phyloP scores from a whole-genome alignment of 805 yeast genomes.

The Candida odintsovae region DNA sequence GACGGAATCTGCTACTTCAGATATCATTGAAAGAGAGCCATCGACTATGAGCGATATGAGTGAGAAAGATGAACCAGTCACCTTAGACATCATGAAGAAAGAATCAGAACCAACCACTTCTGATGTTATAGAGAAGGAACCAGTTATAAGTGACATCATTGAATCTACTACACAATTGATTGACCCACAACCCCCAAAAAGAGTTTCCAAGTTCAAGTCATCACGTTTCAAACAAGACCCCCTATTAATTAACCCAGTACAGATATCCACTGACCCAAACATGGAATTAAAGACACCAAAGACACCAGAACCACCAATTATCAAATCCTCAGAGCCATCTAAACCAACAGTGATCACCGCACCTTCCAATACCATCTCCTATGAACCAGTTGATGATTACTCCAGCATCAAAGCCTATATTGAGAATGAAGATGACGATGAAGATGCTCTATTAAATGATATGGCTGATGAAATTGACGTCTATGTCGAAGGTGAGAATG shows the following conservation, averaged over 20 bases:
- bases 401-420: slow-evolving; percentile 13
- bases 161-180: not conserved
- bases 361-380: not conserved
- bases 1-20: not conserved
- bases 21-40: not conserved
- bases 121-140: not conserved
- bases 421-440: slow-evolving; percentile 12
- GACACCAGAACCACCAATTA: not conserved
- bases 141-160: slow-evolving; percentile 4
- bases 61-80: slow-evolving; percentile 1
- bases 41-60: not conserved
- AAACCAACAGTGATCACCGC: not conserved
- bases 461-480: slow-evolving; percentile 18
- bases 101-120: not conserved
- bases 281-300: too few relatives aligned
- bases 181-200: slow-evolving; percentile 7
- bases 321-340: not conserved
- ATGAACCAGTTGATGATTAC: slow-evolving; percentile 5
- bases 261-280: not conserved
- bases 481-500: slow-evolving; percentile 28
- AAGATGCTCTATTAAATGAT: slow-evolving; percentile 11
- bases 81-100: slow-evolving; percentile 5
- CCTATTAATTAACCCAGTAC: not conserved
- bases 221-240: slow-evolving; percentile 2
- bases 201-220: slow-evolving; percentile 26